Evolutionary conservation across 2,329 filamentous ascomycete genomes (phyloP).

Genomic region (Aurifilum marmelostoma): DNA sequence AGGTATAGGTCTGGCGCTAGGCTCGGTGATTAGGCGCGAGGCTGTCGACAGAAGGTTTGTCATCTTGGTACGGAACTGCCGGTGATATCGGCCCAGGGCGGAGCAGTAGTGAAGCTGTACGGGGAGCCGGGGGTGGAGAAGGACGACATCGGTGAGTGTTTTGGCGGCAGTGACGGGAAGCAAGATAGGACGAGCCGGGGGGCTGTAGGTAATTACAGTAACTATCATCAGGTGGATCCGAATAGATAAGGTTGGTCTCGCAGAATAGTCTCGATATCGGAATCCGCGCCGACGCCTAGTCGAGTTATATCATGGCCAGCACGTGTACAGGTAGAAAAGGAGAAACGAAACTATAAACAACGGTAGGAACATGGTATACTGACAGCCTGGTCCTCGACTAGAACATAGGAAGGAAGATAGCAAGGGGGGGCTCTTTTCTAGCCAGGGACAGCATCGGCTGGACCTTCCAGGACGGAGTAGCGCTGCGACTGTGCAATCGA

Average conservation of each 20-base stretch:
- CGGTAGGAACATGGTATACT: not conserved
- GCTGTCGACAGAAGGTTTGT: not conserved
- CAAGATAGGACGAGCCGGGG: not conserved
- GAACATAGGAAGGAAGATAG: conserved; percentile 3
- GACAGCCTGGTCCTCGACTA: not conserved
- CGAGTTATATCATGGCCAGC: not conserved
- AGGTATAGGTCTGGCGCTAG: conserved; percentile 17
- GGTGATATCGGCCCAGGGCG: conserved; percentile 2
- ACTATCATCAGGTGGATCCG: not conserved
- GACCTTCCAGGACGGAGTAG: not conserved
- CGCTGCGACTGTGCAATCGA: conserved; percentile 3
- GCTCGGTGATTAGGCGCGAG: not conserved
- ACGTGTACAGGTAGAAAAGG: not conserved
- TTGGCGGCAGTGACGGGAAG: not conserved
- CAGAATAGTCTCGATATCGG: not conserved
- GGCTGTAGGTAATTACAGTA: not conserved
- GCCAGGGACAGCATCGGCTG: not conserved
- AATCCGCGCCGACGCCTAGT: not conserved
- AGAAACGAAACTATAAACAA: not conserved
- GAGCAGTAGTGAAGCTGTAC: not conserved
- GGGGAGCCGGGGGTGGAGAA: not conserved
- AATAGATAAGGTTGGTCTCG: not conserved
- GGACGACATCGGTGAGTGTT: not conserved
- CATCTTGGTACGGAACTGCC: not conserved
- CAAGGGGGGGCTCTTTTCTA: not conserved